Evolutionary conservation across 768 basidiomycete species (phyloP).

Genomic region (Boletus rubroflammeus): DNA sequence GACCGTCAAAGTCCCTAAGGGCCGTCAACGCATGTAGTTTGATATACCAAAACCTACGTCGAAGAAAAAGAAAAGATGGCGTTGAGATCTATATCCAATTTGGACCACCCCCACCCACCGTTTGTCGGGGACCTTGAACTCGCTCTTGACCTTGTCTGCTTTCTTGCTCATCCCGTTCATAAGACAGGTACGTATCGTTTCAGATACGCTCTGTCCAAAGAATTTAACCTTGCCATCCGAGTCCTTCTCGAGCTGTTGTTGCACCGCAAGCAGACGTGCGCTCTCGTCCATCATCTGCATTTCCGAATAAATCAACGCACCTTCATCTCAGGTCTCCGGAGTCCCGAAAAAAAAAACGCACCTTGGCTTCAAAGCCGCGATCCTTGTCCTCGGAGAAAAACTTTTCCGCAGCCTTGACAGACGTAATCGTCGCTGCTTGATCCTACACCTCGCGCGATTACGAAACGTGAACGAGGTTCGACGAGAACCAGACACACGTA

Average conservation of each 20-base stretch:
- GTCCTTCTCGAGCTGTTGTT: constrained; percentile 88
- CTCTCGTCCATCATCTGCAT: constrained; percentile 89
- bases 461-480: not conserved
- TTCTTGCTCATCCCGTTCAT: constrained; percentile 77
- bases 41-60: constrained; percentile 83
- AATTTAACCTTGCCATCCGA: constrained; percentile 72
- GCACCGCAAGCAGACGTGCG: constrained; percentile 66
- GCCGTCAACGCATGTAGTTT: constrained; percentile 81
- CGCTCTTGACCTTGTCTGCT: constrained; percentile 83
- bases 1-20: constrained; percentile 78
- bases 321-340: too few species aligned
- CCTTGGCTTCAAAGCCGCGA: constrained; percentile 85
- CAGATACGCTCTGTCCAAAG: constrained; percentile 82
- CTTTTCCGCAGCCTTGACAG: constrained; percentile 82
- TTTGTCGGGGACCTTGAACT: constrained; percentile 95
- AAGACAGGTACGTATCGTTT: constrained; percentile 77
- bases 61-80: not conserved
- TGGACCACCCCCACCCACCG: constrained; percentile 47
- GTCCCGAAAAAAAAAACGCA: constrained; percentile 24
- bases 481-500: constrained; percentile 30
- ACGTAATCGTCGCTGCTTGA: constrained; percentile 60
- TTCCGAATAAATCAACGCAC: not conserved
- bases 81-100: not conserved
- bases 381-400: constrained; percentile 97
- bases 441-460: constrained; percentile 48